phyloP scores from a whole-genome alignment of 2,329 filamentous ascomycete genomes.

The Talaromyces pinophilus region DNA sequence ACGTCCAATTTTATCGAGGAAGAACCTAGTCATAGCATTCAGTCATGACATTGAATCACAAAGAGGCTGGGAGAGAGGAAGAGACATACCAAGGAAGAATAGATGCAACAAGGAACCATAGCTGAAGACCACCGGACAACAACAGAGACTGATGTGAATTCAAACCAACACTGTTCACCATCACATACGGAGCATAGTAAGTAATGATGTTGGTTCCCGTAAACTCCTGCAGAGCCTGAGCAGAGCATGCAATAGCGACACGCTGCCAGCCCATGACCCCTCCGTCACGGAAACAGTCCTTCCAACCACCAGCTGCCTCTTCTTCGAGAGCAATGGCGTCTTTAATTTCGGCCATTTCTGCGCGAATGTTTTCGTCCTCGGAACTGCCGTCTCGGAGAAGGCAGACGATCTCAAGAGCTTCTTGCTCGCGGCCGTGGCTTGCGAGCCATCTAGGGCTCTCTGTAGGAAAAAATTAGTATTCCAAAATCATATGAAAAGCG shows the following conservation, averaged over 20 bases:
- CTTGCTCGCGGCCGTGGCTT: slow-evolving; percentile 56
- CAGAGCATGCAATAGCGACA: slow-evolving; percentile 58
- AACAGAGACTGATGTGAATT: slow-evolving; percentile 38
- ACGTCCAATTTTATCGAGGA: slow-evolving; percentile 55
- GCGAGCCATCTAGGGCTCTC: slow-evolving; percentile 61
- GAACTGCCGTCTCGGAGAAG: slow-evolving; percentile 52
- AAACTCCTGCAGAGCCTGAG: slow-evolving; percentile 58
- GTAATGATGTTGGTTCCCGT: slow-evolving; percentile 49
- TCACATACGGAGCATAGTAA: slow-evolving; percentile 48
- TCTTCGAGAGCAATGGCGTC: slow-evolving; percentile 51
- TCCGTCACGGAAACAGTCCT: slow-evolving; percentile 52
- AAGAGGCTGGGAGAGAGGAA: slow-evolving; percentile 54
- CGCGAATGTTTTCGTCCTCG: slow-evolving; percentile 48
- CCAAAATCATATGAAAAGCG: background rate
- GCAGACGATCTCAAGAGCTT: slow-evolving; percentile 50
- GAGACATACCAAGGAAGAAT: slow-evolving; percentile 22
- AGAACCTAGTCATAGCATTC: slow-evolving; percentile 34
- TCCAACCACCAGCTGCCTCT: slow-evolving; percentile 55
- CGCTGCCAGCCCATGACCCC: slow-evolving; percentile 58
- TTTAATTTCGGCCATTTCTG: slow-evolving; percentile 55
- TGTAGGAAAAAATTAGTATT: background rate
- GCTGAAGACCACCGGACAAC: slow-evolving; percentile 53
- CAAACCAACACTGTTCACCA: slow-evolving; percentile 47
- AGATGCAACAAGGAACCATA: slow-evolving; percentile 34
- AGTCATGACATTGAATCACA: slow-evolving; percentile 43